phyloP scores from a whole-genome alignment of 306 rosid genomes.

The Citrullus mucosospermus region DNA sequence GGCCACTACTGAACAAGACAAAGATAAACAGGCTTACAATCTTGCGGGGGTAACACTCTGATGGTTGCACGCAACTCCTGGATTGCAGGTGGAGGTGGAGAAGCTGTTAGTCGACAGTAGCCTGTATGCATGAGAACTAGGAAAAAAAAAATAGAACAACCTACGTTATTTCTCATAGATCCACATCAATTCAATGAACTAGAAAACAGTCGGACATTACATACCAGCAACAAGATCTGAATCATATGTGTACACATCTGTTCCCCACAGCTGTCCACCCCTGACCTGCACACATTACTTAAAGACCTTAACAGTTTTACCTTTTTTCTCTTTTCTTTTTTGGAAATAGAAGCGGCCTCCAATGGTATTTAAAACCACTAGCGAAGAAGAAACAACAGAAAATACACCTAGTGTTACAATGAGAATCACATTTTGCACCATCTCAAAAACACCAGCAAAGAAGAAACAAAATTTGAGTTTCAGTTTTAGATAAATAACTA shows the following conservation, averaged over 20 bases:
- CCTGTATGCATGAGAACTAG: slow-evolving; percentile 98
- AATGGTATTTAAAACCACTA: neutral
- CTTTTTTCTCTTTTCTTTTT: neutral
- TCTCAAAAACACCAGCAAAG: neutral
- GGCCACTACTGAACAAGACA: neutral
- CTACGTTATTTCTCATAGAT: neutral
- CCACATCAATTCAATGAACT: neutral
- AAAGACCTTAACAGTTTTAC: neutral
- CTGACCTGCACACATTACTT: slow-evolving; percentile 54
- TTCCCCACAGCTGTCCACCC: slow-evolving; percentile 97
- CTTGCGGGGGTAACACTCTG: slow-evolving; percentile 77
- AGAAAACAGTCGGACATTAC: slow-evolving; percentile 1
- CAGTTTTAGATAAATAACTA: neutral
- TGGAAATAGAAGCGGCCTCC: neutral
- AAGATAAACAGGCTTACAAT: slow-evolving; percentile 41
- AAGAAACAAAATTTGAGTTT: neutral
- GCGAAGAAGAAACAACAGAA: neutral
- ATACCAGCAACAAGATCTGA: slow-evolving; percentile 97
- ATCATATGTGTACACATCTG: slow-evolving; percentile 89
- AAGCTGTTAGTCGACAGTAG: slow-evolving; percentile 90
- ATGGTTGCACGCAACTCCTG: slow-evolving; percentile 75
- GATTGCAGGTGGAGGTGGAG: slow-evolving; percentile 78
- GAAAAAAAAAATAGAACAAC: slow-evolving; percentile 3
- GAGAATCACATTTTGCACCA: neutral
- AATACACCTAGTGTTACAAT: neutral